phyloP scores from a whole-genome alignment of 192 early-diverging fungal genomes.

The Backusella mclennaniae region DNA sequence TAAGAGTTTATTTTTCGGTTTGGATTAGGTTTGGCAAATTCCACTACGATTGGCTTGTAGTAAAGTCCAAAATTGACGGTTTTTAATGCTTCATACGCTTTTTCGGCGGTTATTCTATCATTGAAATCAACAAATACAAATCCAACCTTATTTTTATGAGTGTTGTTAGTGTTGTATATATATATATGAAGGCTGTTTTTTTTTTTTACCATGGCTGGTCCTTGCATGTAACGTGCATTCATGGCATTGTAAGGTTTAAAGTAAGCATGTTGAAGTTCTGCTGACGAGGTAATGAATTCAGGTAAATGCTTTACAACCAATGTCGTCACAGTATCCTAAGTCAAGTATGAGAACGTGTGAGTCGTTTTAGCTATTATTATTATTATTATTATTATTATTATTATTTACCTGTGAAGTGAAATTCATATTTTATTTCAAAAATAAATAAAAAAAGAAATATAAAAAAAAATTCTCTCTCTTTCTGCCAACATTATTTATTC shows the following conservation, averaged over 20 bases:
- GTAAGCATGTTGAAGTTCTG: conserved; percentile 2
- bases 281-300: not conserved
- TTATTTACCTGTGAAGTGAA: not conserved
- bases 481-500: not conserved
- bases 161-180: not conserved
- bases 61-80: conserved; percentile 14
- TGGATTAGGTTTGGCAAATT: conserved; percentile 40
- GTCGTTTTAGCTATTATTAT: no score
- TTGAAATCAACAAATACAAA: conserved; percentile 42
- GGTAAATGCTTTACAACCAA: conserved; percentile 26
- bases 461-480: conserved; percentile 2
- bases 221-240: conserved; percentile 18
- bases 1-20: conserved; percentile 6
- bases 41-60: conserved; percentile 33
- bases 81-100: conserved; percentile 31
- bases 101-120: conserved; percentile 27
- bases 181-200: not conserved
- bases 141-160: conserved; percentile 24
- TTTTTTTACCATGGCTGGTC: conserved; percentile 16
- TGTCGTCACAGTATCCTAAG: conserved; percentile 19
- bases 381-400: no score
- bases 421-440: conserved; percentile 2
- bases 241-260: conserved; percentile 21
- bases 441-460: not conserved
- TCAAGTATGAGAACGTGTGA: not conserved